Evolutionary conservation across 345 rosid genomes (phyloP), one percentile per base, ranked within the genome.

Genomic region (Aquilaria yunnanensis): DNA sequence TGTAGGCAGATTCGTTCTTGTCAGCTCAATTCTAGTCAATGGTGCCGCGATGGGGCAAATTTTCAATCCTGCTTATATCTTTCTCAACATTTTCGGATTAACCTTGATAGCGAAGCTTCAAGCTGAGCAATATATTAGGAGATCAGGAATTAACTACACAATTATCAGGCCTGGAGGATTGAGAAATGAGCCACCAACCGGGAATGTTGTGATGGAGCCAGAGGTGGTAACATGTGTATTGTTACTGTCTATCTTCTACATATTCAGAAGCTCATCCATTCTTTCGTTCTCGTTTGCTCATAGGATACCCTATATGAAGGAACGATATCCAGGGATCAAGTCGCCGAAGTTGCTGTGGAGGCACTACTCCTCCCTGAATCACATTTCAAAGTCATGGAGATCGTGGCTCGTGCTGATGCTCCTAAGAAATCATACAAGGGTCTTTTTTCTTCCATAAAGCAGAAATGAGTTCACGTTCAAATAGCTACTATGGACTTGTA

Each of bases 11-110:
- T 92, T 92, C 78, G 75, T 92, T 46, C 92, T 89, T 46, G 62
- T 87, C 48, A 89, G 94, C 81, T 92, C 97, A 34, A 85, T 92
- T 65, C 75, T 92, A 71, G 98, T 92, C 51, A 89, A 92, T 43
- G 93, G 96, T 72, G 98, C 98, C 46, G 92, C 96, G 62, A 87
- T 89, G 95, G 98, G 98, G 46, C 98, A 92, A 76, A 70, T 92
- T 54, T 65, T 89, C 2, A 92, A 92, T 81, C 97, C 96, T 0
- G 97, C 97, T 66, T 89, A 87, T 77, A 69, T 92, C 63, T 89
- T 92, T 62, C 90, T 92, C 61, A 92, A 89, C 60, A 75, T 92
- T 59, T 84, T 87, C 47, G 96, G 98, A 51, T 80, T 92, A 51
- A 87, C 91, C 78, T 79, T 92, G 51, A 51, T 89, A 30, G 97